Evolutionary conservation across 1,284 basidiomycete genomes (phyloP).

Genomic region (Porogramme epimiltina): DNA sequence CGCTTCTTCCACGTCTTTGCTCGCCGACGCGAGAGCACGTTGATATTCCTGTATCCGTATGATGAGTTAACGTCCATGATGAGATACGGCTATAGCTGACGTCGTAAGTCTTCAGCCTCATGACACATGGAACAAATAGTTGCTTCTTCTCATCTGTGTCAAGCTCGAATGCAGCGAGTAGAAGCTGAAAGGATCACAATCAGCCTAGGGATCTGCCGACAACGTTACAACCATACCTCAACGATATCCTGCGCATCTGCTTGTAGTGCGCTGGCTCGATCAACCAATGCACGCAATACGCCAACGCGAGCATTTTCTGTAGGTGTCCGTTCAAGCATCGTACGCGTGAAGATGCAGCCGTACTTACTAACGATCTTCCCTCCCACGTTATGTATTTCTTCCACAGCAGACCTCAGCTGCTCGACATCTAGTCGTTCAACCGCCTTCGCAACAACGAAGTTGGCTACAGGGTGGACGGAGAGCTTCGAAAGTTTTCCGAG

Average conservation of each 20-base stretch:
- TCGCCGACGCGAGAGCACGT: conserved; percentile 14
- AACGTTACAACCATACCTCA: conserved; percentile 42
- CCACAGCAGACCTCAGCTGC: conserved; percentile 60
- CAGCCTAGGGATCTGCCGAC: neutral
- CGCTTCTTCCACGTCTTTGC: conserved; percentile 11
- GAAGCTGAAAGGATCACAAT: conserved; percentile 43
- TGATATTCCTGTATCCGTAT: conserved; percentile 42
- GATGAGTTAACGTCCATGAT: neutral
- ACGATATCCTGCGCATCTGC: conserved; percentile 44
- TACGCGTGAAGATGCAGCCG: neutral
- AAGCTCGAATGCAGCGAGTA: conserved; percentile 64
- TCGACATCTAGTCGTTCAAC: conserved; percentile 57
- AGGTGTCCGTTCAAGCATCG: neutral
- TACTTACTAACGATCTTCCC: conserved; percentile 55
- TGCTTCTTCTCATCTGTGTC: conserved; percentile 37
- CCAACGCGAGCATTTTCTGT: conserved; percentile 61
- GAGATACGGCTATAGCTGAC: conserved; percentile 10
- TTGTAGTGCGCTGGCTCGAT: conserved; percentile 56
- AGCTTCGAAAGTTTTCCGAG: conserved; percentile 69
- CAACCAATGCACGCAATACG: conserved; percentile 72
- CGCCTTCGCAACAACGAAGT: conserved; percentile 86
- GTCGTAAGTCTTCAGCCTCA: conserved; percentile 45
- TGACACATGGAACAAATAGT: conserved; percentile 49
- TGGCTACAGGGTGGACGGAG: conserved; percentile 85
- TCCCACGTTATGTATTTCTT: conserved; percentile 58